Evolutionary conservation across 495 filamentous ascomycete species (phyloP).

Genomic region (Symbiotaphrina buchneri): DNA sequence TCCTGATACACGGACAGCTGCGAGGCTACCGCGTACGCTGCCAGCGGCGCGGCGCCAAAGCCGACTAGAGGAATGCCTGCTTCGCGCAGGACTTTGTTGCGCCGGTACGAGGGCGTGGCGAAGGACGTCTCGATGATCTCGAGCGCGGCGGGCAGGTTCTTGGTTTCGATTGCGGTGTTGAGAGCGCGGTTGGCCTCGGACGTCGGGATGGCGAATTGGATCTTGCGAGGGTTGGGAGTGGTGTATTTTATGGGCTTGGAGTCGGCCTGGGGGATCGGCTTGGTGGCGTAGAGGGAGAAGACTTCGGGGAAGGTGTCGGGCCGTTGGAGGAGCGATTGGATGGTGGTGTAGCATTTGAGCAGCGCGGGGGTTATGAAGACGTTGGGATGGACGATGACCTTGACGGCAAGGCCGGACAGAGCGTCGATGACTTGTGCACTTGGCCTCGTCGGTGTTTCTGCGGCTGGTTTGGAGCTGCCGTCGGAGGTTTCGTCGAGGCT

Average conservation of each 20-base stretch:
- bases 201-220: constrained; percentile 46
- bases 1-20: constrained; percentile 36
- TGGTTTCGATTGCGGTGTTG: constrained; percentile 48
- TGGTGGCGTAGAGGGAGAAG: constrained; percentile 65
- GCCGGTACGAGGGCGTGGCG: constrained; percentile 43
- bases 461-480: constrained; percentile 1
- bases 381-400: constrained; percentile 45
- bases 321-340: constrained; percentile 45
- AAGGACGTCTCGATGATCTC: constrained; percentile 65
- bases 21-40: constrained; percentile 42
- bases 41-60: constrained; percentile 36
- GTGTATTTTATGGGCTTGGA: constrained; percentile 33
- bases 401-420: constrained; percentile 31
- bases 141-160: constrained; percentile 52
- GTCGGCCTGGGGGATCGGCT: constrained; percentile 44
- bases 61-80: constrained; percentile 10
- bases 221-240: constrained; percentile 37
- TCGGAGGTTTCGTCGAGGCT: constrained; percentile 21
- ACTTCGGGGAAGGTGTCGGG: constrained; percentile 55
- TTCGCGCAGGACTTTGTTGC: constrained; percentile 31
- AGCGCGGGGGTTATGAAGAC: constrained; percentile 61
- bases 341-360: constrained; percentile 43
- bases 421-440: constrained; percentile 14
- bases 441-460: constrained; percentile 6
- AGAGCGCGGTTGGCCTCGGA: constrained; percentile 46